A percentile compares a stretch with the other conserved stretches of the same genome.
These are phyloP conservation scores for Quercus mongolica DNA, from an alignment of 306 rosid species.

Conservation along the genomic window DNA sequence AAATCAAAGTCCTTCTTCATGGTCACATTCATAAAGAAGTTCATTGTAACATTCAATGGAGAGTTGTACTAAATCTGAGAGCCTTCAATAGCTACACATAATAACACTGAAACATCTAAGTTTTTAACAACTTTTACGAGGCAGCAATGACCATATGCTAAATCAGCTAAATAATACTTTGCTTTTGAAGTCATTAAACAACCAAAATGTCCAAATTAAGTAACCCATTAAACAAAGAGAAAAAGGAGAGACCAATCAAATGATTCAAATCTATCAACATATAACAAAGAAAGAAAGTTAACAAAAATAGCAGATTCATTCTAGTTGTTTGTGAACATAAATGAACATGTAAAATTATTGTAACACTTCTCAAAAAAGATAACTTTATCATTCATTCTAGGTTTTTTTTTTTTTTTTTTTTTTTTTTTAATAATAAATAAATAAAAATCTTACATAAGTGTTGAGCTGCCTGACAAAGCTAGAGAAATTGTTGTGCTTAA, in stretches of 20 bases:
- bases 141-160: neutral
- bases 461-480: constrained; percentile 95
- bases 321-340: constrained; percentile 23
- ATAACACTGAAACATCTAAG: neutral
- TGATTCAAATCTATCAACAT: constrained; percentile 1
- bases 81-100: neutral
- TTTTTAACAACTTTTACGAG: neutral
- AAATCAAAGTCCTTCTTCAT: constrained; percentile 28
- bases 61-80: neutral
- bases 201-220: constrained; percentile 16
- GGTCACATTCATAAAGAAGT: constrained; percentile 5
- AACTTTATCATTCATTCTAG: neutral
- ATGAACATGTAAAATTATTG: constrained; percentile 8
- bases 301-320: neutral
- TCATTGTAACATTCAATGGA: neutral
- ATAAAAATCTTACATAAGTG: constrained; percentile 60
- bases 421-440: too few relatives aligned
- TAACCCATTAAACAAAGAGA: constrained; percentile 7
- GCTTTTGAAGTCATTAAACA: constrained; percentile 20
- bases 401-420: too few relatives aligned
- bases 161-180: neutral
- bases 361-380: neutral
- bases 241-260: constrained; percentile 7
- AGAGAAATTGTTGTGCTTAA: constrained; percentile 94
- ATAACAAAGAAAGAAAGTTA: neutral